Percentiles rank a stretch among this genome's conserved stretches.
Evolutionary conservation across 306 rosid genomes (phyloP).

Genomic region (Citrullus mucosospermus): DNA sequence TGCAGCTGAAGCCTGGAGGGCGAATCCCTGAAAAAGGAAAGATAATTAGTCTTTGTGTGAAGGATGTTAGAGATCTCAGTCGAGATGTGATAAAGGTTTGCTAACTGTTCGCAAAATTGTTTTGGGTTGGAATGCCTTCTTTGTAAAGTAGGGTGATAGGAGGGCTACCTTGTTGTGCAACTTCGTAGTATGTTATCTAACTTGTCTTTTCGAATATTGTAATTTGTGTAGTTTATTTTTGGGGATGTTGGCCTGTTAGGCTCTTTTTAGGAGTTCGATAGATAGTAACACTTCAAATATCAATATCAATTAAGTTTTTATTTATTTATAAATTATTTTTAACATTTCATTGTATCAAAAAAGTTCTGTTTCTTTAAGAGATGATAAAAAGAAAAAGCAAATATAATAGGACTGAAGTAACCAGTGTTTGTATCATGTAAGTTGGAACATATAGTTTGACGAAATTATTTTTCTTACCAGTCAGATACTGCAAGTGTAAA

Average conservation of each 20-base stretch:
- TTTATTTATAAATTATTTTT: background rate
- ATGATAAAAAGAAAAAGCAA: background rate
- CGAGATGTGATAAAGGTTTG: constrained; percentile 95
- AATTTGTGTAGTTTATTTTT: background rate
- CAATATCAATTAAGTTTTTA: background rate
- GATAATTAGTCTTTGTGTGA: constrained; percentile 46
- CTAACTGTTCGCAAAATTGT: background rate
- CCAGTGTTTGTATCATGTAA: background rate
- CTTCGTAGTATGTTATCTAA: background rate
- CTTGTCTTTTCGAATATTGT: background rate
- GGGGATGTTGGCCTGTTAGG: background rate
- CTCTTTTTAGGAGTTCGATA: background rate
- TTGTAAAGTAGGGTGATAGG: background rate
- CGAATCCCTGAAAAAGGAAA: constrained; percentile 78
- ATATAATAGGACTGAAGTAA: background rate
- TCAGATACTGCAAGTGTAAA: constrained; percentile 44
- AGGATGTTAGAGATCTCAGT: constrained; percentile 55
- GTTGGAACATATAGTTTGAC: constrained; percentile 10
- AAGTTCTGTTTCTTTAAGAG: background rate
- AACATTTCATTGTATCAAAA: background rate
- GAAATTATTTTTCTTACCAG: constrained; percentile 15
- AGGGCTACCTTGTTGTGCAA: background rate
- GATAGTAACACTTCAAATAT: background rate
- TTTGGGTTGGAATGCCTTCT: background rate
- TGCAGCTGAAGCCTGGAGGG: constrained; percentile 95